Conservation (phyloP, 768 basidiomycete genomes). For the Gloeophyllum trabeum region DNA sequence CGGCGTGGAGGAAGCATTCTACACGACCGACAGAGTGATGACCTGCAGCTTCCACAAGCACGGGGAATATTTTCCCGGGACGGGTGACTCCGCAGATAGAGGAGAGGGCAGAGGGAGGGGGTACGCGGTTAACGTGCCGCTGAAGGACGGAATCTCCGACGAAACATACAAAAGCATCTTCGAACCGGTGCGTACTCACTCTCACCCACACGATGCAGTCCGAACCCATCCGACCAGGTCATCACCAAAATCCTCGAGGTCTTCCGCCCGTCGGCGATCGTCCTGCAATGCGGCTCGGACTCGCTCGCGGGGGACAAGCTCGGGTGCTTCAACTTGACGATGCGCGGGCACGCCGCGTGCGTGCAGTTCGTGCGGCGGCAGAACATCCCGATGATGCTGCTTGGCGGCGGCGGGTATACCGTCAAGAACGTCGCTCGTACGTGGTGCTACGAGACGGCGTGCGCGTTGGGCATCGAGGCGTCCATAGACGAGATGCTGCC, state of each 20-base stretch:
- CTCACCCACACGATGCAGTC: slow-evolving; percentile 13
- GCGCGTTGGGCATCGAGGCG: slow-evolving; percentile 80
- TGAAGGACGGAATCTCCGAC: slow-evolving; percentile 92
- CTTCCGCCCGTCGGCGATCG: slow-evolving; percentile 76
- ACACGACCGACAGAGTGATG: slow-evolving; percentile 95
- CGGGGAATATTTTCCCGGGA: slow-evolving; percentile 90
- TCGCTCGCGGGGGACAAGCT: slow-evolving; percentile 92
- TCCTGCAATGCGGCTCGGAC: slow-evolving; percentile 94
- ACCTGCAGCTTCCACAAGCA: slow-evolving; percentile 97
- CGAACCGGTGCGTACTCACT: slow-evolving; percentile 57
- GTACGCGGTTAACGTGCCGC: slow-evolving; percentile 87
- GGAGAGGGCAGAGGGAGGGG: slow-evolving; percentile 78
- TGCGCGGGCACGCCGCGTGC: slow-evolving; percentile 91
- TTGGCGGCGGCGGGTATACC: slow-evolving; percentile 96
- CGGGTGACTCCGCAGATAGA: slow-evolving; percentile 75
- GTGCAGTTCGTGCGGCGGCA: slow-evolving; percentile 77
- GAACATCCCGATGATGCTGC: slow-evolving; percentile 77
- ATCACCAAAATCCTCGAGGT: slow-evolving; percentile 80
- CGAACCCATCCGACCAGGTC: slow-evolving; percentile 59
- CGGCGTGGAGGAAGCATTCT: slow-evolving; percentile 98
- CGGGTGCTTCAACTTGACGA: slow-evolving; percentile 91
- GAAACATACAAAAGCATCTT: slow-evolving; percentile 84
- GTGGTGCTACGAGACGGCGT: slow-evolving; percentile 96
- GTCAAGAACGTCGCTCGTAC: slow-evolving; percentile 91
- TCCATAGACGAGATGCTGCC: slow-evolving; percentile 69